Evolutionary conservation across 768 basidiomycete genomes (phyloP).

Genomic region (Xerocomellus intermedius): DNA sequence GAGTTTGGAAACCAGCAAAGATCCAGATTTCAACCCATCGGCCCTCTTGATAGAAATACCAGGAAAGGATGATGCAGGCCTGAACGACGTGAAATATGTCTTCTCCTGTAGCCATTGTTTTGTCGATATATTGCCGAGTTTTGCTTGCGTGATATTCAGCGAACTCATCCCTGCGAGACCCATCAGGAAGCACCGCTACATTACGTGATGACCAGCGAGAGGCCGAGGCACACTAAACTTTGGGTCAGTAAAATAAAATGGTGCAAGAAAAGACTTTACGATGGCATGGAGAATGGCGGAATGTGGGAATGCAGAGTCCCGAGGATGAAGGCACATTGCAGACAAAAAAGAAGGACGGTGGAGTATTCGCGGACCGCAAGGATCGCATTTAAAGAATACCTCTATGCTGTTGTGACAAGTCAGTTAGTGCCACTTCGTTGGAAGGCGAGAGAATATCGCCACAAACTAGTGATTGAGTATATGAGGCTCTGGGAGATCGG

Average conservation of each 20-base stretch:
- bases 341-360: constrained; percentile 79
- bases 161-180: constrained; percentile 77
- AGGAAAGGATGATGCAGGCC: constrained; percentile 80
- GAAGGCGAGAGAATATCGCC: constrained; percentile 6
- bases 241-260: constrained; percentile 10
- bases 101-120: constrained; percentile 85
- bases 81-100: constrained; percentile 87
- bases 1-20: constrained; percentile 81
- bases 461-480: constrained; percentile 75
- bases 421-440: constrained; percentile 12
- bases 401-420: constrained; percentile 57
- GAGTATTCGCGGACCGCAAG: constrained; percentile 80
- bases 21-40: constrained; percentile 92
- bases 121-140: constrained; percentile 84
- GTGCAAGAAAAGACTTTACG: constrained; percentile 39
- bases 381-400: constrained; percentile 85
- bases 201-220: constrained; percentile 80
- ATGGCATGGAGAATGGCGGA: constrained; percentile 90
- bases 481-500: constrained; percentile 76
- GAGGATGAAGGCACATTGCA: constrained; percentile 76
- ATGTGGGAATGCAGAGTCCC: constrained; percentile 84
- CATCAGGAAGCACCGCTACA: constrained; percentile 65
- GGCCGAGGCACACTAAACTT: constrained; percentile 68
- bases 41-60: constrained; percentile 91
- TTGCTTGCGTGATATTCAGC: constrained; percentile 86